Conservation (phyloP, 306 rosid genomes). For the Acacia confusa region DNA sequence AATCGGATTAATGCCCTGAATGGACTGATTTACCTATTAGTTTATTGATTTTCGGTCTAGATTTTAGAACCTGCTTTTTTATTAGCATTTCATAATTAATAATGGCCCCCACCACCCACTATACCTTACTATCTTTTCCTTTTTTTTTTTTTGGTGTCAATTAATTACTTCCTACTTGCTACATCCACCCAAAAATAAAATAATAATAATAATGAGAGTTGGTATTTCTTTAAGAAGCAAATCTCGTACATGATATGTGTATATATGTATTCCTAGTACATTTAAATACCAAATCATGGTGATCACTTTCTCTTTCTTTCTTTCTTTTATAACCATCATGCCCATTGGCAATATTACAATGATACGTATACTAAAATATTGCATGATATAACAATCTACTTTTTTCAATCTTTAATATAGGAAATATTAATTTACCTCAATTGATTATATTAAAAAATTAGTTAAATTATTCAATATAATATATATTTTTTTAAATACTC, state of each 20-base stretch:
- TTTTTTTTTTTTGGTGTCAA: neutral
- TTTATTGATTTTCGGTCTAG: too few relatives aligned
- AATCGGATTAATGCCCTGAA: fast-evolving
- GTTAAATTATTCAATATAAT: too few relatives aligned
- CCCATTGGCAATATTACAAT: neutral
- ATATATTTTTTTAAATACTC: too few relatives aligned
- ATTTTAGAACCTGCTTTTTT: neutral
- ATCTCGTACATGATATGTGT: neutral
- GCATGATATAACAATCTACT: too few relatives aligned
- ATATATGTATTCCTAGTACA: constrained; percentile 31
- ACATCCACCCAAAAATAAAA: neutral
- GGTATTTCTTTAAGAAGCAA: neutral
- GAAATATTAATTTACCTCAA: too few relatives aligned
- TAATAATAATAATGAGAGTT: neutral
- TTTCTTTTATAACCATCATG: constrained; percentile 24
- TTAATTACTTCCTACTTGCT: neutral
- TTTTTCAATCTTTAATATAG: too few relatives aligned
- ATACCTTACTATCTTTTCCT: constrained; percentile 20
- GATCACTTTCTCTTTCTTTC: constrained; percentile 33
- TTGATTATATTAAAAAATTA: too few relatives aligned
- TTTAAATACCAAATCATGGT: constrained; percentile 28
- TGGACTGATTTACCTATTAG: too few relatives aligned
- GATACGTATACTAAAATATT: neutral
- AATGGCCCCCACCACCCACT: constrained; percentile 30
- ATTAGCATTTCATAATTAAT: constrained; percentile 24